Percentiles rank a stretch among this genome's conserved stretches.
Conservation (phyloP, 441 rosid genomes). For the Croton laevigatus region DNA sequence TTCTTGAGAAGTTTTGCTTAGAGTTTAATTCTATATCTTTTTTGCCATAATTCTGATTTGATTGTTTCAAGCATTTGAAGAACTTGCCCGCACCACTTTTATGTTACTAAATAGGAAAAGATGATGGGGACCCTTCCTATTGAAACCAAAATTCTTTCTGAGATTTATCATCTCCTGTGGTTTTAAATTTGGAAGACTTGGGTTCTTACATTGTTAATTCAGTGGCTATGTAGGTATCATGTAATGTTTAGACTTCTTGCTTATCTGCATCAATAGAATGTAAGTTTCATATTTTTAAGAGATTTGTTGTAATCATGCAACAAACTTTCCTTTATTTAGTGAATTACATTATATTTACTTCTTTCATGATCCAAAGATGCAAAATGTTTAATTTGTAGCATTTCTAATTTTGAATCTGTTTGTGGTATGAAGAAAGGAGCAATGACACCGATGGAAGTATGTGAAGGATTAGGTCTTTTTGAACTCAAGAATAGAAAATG, state of each 20-base stretch:
- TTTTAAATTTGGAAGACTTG: background rate
- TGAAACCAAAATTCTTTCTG: background rate
- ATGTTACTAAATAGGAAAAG: background rate
- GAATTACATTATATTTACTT: background rate
- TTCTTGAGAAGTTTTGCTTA: background rate
- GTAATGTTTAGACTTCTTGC: background rate
- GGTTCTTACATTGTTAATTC: background rate
- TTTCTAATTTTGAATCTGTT: conserved; percentile 2
- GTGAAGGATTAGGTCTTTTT: conserved; percentile 87
- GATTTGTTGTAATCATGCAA: background rate
- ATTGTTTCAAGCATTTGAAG: background rate
- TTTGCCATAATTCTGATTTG: background rate
- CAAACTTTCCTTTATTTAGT: background rate
- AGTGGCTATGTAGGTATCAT: background rate
- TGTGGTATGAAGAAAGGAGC: conserved; percentile 73
- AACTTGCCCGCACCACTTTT: background rate
- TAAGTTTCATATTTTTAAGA: background rate
- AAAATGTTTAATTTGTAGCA: background rate
- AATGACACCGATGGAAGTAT: conserved; percentile 92
- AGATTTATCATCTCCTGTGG: background rate
- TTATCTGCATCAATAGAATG: background rate
- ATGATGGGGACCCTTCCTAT: background rate
- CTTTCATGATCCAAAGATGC: background rate
- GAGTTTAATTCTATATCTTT: background rate
- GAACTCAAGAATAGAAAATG: conserved; percentile 94